Evolutionary conservation across 805 yeast species (phyloP).

Genomic region (Schizosaccharomyces lindneri): DNA sequence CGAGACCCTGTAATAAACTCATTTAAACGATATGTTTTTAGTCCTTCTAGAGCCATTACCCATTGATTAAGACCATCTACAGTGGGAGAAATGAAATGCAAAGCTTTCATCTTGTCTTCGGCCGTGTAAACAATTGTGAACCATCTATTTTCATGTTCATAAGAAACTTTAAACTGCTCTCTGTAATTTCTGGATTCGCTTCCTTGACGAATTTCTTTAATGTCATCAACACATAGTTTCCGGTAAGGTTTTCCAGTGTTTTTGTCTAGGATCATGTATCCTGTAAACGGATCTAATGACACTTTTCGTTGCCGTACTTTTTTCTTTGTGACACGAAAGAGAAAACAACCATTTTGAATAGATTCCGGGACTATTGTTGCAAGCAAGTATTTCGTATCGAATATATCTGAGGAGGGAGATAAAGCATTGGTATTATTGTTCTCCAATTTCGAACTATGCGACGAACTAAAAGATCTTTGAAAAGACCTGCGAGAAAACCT

Average conservation of each 20-base stretch:
- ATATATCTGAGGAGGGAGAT: neutral
- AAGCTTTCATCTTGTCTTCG: slow-evolving; percentile 41
- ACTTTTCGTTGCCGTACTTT: slow-evolving; percentile 37
- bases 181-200: slow-evolving; percentile 61
- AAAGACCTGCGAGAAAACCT: neutral
- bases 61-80: slow-evolving; percentile 29
- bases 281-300: slow-evolving; percentile 28
- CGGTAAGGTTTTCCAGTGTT: slow-evolving; percentile 12
- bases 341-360: slow-evolving; percentile 32
- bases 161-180: slow-evolving; percentile 55
- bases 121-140: slow-evolving; percentile 49
- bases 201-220: slow-evolving; percentile 35
- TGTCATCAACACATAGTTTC: slow-evolving; percentile 30
- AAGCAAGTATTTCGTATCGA: neutral
- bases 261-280: slow-evolving; percentile 33
- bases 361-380: slow-evolving; percentile 19
- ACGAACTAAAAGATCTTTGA: too few relatives aligned
- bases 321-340: slow-evolving; percentile 45
- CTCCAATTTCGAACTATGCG: too few relatives aligned
- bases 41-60: slow-evolving; percentile 26
- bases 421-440: too few relatives aligned
- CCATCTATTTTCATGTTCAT: slow-evolving; percentile 48
- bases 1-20: slow-evolving; percentile 39
- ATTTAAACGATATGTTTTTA: slow-evolving; percentile 28
- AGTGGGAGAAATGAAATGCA: slow-evolving; percentile 49